Conservation (phyloP, 371 early-diverging fungal species). For the Mucor sp. region DNA sequence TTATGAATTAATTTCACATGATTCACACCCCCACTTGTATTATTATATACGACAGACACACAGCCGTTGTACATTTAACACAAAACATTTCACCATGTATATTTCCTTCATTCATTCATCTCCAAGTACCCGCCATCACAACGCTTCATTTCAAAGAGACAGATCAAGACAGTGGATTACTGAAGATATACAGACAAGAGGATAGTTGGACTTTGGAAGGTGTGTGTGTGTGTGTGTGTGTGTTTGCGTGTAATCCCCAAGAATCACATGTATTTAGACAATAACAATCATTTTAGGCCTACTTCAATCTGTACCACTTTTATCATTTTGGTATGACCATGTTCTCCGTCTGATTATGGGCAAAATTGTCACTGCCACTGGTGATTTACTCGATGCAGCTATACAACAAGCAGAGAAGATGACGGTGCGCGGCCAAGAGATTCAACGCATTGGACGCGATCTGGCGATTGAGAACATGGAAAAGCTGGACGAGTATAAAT, state of each 20-base stretch:
- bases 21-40: background rate
- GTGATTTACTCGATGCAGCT: constrained; percentile 63
- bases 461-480: constrained; percentile 49
- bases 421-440: constrained; percentile 43
- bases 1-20: constrained; percentile 3
- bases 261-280: background rate
- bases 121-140: constrained; percentile 58
- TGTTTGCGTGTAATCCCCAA: background rate
- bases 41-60: constrained; percentile 35
- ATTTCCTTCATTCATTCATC: constrained; percentile 44
- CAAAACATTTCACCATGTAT: constrained; percentile 57
- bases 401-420: constrained; percentile 48
- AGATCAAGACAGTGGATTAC: constrained; percentile 47
- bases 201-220: constrained; percentile 69
- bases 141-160: constrained; percentile 57
- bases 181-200: constrained; percentile 60
- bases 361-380: constrained; percentile 55
- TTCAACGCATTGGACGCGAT: constrained; percentile 45
- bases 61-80: constrained; percentile 56
- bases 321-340: constrained; percentile 71
- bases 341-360: constrained; percentile 61
- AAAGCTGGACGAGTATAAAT: constrained; percentile 43
- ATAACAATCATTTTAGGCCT: constrained; percentile 33
- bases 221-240: background rate
- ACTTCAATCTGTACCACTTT: constrained; percentile 61